Conservation (phyloP, 148 eudicot species). For the Vaccinium myrtillus region DNA sequence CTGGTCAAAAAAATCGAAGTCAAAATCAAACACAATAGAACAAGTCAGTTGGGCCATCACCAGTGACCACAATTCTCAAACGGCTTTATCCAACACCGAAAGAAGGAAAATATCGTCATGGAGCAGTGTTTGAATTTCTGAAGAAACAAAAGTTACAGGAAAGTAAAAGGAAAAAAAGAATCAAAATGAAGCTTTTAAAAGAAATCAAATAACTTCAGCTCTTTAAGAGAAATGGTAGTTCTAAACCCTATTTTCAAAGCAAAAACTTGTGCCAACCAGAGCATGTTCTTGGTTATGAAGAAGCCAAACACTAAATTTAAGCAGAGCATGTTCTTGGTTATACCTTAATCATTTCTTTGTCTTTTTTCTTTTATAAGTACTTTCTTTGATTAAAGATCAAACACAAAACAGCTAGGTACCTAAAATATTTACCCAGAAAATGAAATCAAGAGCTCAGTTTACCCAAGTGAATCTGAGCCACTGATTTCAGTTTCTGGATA, state of each 20-base stretch:
- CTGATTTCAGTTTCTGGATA: no score
- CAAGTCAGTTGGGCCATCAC: not conserved
- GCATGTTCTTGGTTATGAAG: not conserved
- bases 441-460: no score
- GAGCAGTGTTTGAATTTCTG: not conserved
- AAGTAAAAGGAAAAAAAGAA: not conserved
- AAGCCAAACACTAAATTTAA: not conserved
- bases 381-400: not conserved
- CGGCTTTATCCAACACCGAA: not conserved
- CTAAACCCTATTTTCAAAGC: not conserved
- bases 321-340: not conserved
- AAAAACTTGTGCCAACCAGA: not conserved
- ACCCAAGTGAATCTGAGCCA: no score
- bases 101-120: not conserved
- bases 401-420: not conserved
- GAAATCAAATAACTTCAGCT: no score
- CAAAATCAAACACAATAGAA: not conserved
- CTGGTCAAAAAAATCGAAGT: not conserved
- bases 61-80: not conserved
- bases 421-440: no score
- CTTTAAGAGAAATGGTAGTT: no score
- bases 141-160: not conserved
- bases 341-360: not conserved
- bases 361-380: not conserved
- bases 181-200: not conserved